Evolutionary conservation across 306 rosid species (phyloP).

Genomic region (Dalbergia cochinchinensis): DNA sequence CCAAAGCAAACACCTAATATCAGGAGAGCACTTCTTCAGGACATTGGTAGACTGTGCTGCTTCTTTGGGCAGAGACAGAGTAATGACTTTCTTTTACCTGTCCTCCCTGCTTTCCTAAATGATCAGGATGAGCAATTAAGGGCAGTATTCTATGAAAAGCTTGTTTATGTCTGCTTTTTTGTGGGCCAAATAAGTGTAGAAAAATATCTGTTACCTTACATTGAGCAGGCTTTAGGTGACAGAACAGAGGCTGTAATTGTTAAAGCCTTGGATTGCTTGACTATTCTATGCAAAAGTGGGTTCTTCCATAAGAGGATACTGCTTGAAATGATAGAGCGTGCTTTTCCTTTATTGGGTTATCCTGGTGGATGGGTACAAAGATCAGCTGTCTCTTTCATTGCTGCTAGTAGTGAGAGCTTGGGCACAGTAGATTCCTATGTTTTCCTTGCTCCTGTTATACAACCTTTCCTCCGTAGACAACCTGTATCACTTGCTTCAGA

Average conservation of each 20-base stretch:
- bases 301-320: constrained; percentile 87
- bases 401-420: constrained; percentile 88
- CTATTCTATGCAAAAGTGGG: constrained; percentile 80
- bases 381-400: constrained; percentile 86
- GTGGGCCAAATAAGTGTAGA: constrained; percentile 98
- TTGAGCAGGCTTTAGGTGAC: constrained; percentile 95
- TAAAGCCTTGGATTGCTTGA: constrained; percentile 86
- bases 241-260: constrained; percentile 81
- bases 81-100: constrained; percentile 91
- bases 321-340: constrained; percentile 92
- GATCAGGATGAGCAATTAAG: constrained; percentile 95
- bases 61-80: constrained; percentile 97
- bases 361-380: constrained; percentile 94
- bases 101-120: constrained; percentile 96
- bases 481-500: constrained; percentile 92
- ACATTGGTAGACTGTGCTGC: constrained; percentile 86
- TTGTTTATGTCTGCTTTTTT: constrained; percentile 94
- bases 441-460: constrained; percentile 92
- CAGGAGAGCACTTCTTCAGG: constrained; percentile 96
- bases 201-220: constrained; percentile 96
- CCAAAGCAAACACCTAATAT: constrained; percentile 99
- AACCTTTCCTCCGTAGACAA: constrained; percentile 84
- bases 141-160: constrained; percentile 90
- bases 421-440: constrained; percentile 96
- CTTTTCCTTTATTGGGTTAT: constrained; percentile 89